Base-by-base conservation (phyloP, 139 green algal species). In the Closterium sp. region DNA sequence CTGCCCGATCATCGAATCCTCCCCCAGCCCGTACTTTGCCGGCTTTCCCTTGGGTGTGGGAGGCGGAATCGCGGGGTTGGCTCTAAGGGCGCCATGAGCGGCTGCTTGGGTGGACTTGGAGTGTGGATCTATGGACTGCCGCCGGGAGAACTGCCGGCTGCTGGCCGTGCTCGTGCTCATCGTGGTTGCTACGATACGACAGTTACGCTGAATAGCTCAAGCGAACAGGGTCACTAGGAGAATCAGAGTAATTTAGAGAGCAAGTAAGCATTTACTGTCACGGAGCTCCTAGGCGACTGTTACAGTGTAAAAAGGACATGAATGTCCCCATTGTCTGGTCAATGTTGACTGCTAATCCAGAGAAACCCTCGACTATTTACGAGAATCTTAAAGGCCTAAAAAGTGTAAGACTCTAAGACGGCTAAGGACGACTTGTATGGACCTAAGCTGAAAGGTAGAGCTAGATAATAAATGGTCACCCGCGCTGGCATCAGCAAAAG, bases 1-100 rank as follows among this genome's bases (percentile, higher is more conserved):
- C 31, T 94, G 28, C 31, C 30, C 88, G 19, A 94, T 31, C 17
- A 94, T 34, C 22, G 70, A 42, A 9, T 92, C 90, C 27, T 28
- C 31, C 9, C 45, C 38, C 17, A 79, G 19, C 62, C 62, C 62
- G 62, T 79, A 79, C 17, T 79, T 79, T 13, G 62, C 62, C 17
- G 62, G 62, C 62, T 24, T 22, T 24, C 17, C 62, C 62, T 79
- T 79, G 5, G 62, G 62, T 13, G 62, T 79, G 17, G 62, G 62
- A 22, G 62, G 17, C 17, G 62, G 62, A 24, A 79, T 79, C 62
- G 62, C 62, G 62, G 62, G 62, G 19, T 79, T 79, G 17, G 62
- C 17, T 24, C 62, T 79, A 24, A 79, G 17, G 62, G 62, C 62
- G 62, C 62, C 62, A 79, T 79, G 17, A 79, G 19, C 62, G 62